Base-by-base conservation (phyloP, 2,329 filamentous ascomycete genomes). In the Colletotrichum aenigma region DNA sequence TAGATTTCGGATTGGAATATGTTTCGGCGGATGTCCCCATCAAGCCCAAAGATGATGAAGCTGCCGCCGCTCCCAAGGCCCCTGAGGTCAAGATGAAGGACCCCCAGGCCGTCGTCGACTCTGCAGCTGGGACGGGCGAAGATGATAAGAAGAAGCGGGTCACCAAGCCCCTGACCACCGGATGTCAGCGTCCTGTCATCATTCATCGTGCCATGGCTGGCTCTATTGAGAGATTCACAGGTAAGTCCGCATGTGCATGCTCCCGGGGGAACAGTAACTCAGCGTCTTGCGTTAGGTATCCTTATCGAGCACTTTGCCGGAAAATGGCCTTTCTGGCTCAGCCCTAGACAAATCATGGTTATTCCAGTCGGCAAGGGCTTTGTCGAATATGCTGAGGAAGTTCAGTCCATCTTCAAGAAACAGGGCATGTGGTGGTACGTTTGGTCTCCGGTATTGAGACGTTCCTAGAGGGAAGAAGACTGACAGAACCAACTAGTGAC, bases 321-420 rank as follows among this genome's bases (percentile, higher is more conserved):
- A 80, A 96, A 96, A 87, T 97, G 95, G 95, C 95, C 95, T 2
- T 95, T 96, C 89, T 97, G 95, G 95, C 87, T 97, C 77, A 95
- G 93, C 79, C 95, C 94, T n/a, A 91, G 95, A 67, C 95, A 97
- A 85, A 91, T 97, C 78, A 89, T 87, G 69, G 84, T 87, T 56
- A 84, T 87, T 28, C 85, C 85, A 30, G 91, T 97, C 96, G 77
- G 94, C 85, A 93, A 93, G 66, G 89, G 91, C 56, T 93, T 90
- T 80, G 90, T 92, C 80, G 92, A 93, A 81, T 96, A 97, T 83
- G 94, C 94, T 77, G 88, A 93, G 82, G 94, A 96, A 84, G 92
- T 96, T 8, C 92, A 94, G 81, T 84, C 86, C 75, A 87, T 93
- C 77, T 93, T 96, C 86, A 91, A 93, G 81, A 88, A 89, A 76